Percentiles rank a stretch among this genome's conserved stretches.
Evolutionary conservation across 495 filamentous ascomycete species (phyloP).

Genomic region (Tuber calosporum): DNA sequence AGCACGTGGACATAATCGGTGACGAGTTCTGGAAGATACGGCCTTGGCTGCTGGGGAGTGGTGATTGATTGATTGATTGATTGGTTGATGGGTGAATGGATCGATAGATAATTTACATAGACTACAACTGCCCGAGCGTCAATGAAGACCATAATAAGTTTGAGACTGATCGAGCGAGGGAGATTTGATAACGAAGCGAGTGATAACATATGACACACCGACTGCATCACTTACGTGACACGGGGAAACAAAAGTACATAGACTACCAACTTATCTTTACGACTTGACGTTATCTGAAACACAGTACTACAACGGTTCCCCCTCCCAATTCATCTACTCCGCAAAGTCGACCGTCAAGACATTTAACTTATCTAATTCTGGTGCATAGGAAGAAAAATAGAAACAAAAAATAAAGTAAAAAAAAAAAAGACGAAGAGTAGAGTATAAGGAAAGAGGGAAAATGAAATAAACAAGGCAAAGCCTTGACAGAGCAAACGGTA

Average conservation of each 20-base stretch:
- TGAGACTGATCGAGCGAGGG: not conserved
- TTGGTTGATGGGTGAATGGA: slow-evolving; percentile 3
- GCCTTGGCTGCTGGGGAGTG: slow-evolving; percentile 64
- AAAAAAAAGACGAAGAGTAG: not conserved
- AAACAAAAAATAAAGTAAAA: not conserved
- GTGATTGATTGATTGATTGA: not conserved
- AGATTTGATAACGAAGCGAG: slow-evolving; percentile 5
- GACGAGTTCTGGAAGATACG: slow-evolving; percentile 84
- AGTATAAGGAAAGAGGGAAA: not conserved
- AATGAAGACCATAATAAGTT: not conserved
- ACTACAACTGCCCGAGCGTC: not conserved
- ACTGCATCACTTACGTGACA: not conserved
- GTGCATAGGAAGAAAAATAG: not conserved
- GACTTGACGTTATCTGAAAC: not conserved
- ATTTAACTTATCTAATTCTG: slow-evolving; percentile 5
- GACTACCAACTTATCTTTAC: not conserved
- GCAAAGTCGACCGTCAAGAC: not conserved
- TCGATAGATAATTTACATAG: not conserved
- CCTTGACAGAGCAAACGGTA: not conserved
- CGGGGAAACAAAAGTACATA: not conserved
- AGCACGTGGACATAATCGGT: slow-evolving; percentile 87
- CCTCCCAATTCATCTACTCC: not conserved
- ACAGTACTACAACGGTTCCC: not conserved
- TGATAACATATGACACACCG: slow-evolving; percentile 16
- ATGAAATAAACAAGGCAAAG: slow-evolving; percentile 13